phyloP scores from a whole-genome alignment of 345 rosid species.

The Nasturtium officinale region DNA sequence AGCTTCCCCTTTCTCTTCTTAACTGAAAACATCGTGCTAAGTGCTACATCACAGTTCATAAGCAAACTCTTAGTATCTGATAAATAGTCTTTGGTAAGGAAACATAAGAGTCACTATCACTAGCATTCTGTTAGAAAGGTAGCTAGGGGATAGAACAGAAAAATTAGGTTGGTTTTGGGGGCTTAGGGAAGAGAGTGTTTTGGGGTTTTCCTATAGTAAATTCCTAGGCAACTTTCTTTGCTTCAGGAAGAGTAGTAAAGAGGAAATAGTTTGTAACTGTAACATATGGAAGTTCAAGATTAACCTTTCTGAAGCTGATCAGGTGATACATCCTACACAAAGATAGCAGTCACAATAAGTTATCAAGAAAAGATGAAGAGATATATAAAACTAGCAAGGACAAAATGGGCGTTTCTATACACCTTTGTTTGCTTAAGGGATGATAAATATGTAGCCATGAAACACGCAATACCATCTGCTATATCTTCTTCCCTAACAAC shows the following conservation, averaged over 20 bases:
- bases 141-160: neutral
- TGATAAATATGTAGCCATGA: slow-evolving; percentile 85
- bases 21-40: slow-evolving; percentile 81
- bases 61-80: slow-evolving; percentile 13
- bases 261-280: neutral
- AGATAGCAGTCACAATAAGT: neutral
- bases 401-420: neutral
- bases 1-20: slow-evolving; percentile 90
- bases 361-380: neutral
- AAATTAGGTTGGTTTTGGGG: neutral
- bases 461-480: slow-evolving; percentile 90
- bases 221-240: neutral
- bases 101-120: neutral
- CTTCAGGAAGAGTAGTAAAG: neutral
- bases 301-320: slow-evolving; percentile 91
- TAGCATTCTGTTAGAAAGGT: slow-evolving; percentile 1
- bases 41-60: slow-evolving; percentile 53
- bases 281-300: neutral
- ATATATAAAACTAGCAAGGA: neutral
- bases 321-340: slow-evolving; percentile 79
- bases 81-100: neutral
- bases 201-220: neutral
- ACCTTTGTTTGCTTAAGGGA: slow-evolving; percentile 92
- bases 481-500: slow-evolving; percentile 95
- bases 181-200: neutral